phyloP scores from a whole-genome alignment of 768 basidiomycete genomes.

The Lentinula boryana region DNA sequence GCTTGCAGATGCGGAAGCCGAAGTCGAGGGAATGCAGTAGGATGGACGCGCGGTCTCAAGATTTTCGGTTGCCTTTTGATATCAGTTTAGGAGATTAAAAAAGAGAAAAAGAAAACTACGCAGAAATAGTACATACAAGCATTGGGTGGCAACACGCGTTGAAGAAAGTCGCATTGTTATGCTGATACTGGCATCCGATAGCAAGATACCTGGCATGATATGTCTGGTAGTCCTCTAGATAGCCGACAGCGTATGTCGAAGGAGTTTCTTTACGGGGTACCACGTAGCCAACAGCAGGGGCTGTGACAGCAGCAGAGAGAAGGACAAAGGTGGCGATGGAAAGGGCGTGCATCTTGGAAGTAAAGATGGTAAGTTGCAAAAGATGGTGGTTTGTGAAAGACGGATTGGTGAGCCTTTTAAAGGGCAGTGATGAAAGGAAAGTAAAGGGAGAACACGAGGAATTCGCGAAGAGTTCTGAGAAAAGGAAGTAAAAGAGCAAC shows the following conservation, averaged over 20 bases:
- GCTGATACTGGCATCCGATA: conserved; percentile 42
- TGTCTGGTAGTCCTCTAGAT: conserved; percentile 46
- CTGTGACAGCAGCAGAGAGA: conserved; percentile 23
- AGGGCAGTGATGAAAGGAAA: conserved; percentile 16
- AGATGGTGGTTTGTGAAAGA: conserved; percentile 17
- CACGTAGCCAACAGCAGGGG: conserved; percentile 32
- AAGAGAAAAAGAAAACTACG: not conserved
- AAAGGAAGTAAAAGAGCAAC: not conserved
- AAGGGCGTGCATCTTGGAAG: conserved; percentile 32
- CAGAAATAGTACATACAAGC: conserved; percentile 32
- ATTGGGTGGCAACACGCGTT: conserved; percentile 68
- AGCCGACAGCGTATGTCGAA: conserved; percentile 33
- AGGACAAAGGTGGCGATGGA: conserved; percentile 38
- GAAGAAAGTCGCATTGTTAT: conserved; percentile 49
- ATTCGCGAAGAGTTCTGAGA: not conserved
- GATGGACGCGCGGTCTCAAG: conserved; percentile 38
- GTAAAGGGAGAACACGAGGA: conserved; percentile 11
- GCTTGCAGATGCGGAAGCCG: conserved; percentile 20
- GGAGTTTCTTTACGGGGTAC: conserved; percentile 27
- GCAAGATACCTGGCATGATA: conserved; percentile 64
- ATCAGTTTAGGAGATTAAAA: not conserved
- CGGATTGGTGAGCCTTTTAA: conserved; percentile 19
- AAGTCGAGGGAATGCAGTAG: conserved; percentile 43
- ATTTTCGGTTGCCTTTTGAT: conserved; percentile 41
- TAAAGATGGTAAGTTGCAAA: conserved; percentile 13